Conservation (phyloP, 305 asterid species). For the Fraxinus albicans region DNA sequence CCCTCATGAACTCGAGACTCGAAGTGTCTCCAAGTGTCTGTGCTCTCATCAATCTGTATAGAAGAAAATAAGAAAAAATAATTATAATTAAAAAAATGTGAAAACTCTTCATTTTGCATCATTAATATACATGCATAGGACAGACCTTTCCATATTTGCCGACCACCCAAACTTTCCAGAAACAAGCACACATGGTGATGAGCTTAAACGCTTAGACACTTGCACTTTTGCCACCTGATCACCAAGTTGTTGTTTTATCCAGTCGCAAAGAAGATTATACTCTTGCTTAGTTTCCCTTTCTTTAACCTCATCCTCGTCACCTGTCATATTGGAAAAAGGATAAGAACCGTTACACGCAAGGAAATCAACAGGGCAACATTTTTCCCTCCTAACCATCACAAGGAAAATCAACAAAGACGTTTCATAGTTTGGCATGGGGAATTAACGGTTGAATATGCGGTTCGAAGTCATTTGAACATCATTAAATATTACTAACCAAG, state of each 20-base stretch:
- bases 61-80: neutral
- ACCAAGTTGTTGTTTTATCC: conserved; percentile 97
- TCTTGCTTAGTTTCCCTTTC: conserved; percentile 85
- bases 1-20: conserved; percentile 96
- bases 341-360: neutral
- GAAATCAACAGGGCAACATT: neutral
- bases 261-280: conserved; percentile 78
- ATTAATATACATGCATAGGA: neutral
- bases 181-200: conserved; percentile 97
- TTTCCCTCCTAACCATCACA: neutral
- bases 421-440: neutral
- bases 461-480: neutral
- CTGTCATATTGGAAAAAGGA: conserved; percentile 33
- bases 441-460: neutral
- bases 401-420: neutral
- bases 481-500: conserved; percentile 56
- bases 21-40: conserved; percentile 96
- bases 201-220: conserved; percentile 81
- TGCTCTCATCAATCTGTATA: conserved; percentile 80
- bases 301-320: conserved; percentile 83
- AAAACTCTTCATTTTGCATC: neutral
- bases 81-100: conserved; percentile 1
- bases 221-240: conserved; percentile 98
- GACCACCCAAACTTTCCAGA: conserved; percentile 99
- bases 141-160: conserved; percentile 96